Percentiles rank a stretch among this genome's conserved stretches.
These are phyloP conservation scores for Penicillium sp. DNA, from an alignment of 2,329 filamentous ascomycete species.

Conservation along the genomic window DNA sequence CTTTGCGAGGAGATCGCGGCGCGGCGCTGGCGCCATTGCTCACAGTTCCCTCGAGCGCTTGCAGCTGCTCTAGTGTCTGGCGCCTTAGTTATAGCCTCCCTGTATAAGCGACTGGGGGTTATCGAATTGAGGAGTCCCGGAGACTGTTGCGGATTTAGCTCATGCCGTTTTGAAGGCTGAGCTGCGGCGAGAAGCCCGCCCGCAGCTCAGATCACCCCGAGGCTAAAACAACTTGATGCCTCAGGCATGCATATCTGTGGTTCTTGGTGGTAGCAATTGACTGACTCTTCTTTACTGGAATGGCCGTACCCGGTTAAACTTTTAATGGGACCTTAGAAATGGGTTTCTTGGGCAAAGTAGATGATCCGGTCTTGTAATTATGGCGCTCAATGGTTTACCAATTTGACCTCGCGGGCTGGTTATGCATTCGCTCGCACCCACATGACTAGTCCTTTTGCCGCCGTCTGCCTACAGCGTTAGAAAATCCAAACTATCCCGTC, in stretches of 20 bases:
- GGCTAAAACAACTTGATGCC: conserved; percentile 14
- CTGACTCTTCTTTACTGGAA: too few species aligned
- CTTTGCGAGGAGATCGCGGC: conserved; percentile 55
- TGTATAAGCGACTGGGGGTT: conserved; percentile 4
- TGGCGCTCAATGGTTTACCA: too few species aligned
- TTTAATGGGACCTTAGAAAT: too few species aligned
- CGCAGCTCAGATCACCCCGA: not conserved
- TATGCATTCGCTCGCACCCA: too few species aligned
- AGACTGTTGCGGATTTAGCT: not conserved
- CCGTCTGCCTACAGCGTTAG: too few species aligned
- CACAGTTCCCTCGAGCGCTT: conserved; percentile 13
- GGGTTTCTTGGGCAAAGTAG: too few species aligned
- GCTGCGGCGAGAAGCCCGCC: too few species aligned
- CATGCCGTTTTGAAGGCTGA: not conserved
- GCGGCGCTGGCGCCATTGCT: conserved; percentile 41
- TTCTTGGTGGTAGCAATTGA: not conserved
- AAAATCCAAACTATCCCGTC: too few species aligned
- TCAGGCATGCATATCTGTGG: conserved; percentile 16
- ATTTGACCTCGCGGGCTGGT: too few species aligned
- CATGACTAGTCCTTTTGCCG: too few species aligned
- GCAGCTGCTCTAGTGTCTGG: conserved; percentile 16
- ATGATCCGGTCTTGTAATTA: too few species aligned
- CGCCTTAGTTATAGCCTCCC: conserved; percentile 14
- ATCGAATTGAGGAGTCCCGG: not conserved
- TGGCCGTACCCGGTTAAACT: too few species aligned